These are phyloP conservation scores for Thinopyrum elongatum DNA, from an alignment of 176 grass and related monocot genomes.

Conservation along the genomic window DNA sequence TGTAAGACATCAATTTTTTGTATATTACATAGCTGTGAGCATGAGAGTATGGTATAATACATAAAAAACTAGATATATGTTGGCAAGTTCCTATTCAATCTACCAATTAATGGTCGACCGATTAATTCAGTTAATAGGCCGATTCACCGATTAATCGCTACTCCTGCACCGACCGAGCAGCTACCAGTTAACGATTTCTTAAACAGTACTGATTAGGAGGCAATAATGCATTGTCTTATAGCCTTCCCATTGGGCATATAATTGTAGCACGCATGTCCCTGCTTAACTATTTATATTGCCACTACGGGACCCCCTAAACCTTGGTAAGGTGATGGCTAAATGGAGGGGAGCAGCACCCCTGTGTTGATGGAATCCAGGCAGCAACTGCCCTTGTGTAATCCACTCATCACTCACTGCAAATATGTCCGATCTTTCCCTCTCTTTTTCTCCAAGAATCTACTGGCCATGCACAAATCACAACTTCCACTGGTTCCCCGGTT, in stretches of 20 bases:
- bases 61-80: too few relatives aligned
- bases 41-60: too few relatives aligned
- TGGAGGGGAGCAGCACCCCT: slow-evolving; percentile 28
- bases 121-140: too few relatives aligned
- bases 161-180: too few relatives aligned
- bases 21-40: too few relatives aligned
- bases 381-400: slow-evolving; percentile 29
- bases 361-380: slow-evolving; percentile 61
- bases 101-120: too few relatives aligned
- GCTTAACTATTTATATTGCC: background rate
- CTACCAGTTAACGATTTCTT: too few relatives aligned
- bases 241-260: background rate
- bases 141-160: too few relatives aligned
- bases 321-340: background rate
- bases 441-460: slow-evolving; percentile 8
- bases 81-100: too few relatives aligned
- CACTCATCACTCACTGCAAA: background rate
- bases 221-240: slow-evolving; percentile 15
- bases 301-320: background rate
- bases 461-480: slow-evolving; percentile 12
- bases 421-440: background rate
- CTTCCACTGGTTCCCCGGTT: background rate
- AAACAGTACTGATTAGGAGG: slow-evolving; percentile 35
- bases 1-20: too few relatives aligned
- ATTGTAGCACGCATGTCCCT: background rate